These are phyloP conservation scores for Quercus tomentella DNA, from an alignment of 331 rosid species.

Conservation along the genomic window DNA sequence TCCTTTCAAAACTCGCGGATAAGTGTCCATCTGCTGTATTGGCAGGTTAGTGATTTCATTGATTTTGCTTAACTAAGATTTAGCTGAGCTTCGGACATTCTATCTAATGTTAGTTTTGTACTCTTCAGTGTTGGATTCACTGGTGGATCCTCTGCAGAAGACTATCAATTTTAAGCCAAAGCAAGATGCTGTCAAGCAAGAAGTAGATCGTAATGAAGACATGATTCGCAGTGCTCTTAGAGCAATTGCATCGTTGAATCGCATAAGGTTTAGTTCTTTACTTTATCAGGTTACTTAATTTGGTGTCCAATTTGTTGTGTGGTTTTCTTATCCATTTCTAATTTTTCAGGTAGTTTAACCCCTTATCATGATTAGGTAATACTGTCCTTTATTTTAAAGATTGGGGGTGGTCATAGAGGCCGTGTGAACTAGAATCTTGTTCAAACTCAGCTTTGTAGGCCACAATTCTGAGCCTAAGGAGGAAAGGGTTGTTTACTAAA, in stretches of 20 bases:
- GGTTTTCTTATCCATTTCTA: not conserved
- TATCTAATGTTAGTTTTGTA: slow-evolving; percentile 18
- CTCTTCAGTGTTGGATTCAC: slow-evolving; percentile 79
- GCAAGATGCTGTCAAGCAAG: slow-evolving; percentile 98
- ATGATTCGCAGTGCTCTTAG: slow-evolving; percentile 99
- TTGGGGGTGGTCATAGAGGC: not conserved
- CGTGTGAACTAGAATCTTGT: not conserved
- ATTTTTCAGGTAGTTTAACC: not conserved
- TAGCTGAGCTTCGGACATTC: not conserved
- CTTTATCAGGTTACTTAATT: not conserved
- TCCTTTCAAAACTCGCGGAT: slow-evolving; percentile 93
- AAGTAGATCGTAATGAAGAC: slow-evolving; percentile 99
- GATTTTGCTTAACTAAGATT: slow-evolving; percentile 2
- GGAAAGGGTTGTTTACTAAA: not conserved
- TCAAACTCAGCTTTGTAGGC: not conserved
- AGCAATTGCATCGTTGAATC: slow-evolving; percentile 91
- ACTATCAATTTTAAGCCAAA: slow-evolving; percentile 94
- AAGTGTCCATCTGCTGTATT: slow-evolving; percentile 96
- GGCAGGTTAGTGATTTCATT: slow-evolving; percentile 60
- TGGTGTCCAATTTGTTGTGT: not conserved
- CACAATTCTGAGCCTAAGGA: not conserved
- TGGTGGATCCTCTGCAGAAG: slow-evolving; percentile 98
- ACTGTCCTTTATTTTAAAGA: not conserved
- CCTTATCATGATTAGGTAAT: not conserved
- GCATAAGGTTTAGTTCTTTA: slow-evolving; percentile 68